Evolutionary conservation across 75 land plant genomes (phyloP).

Genomic region (Picea glauca): DNA sequence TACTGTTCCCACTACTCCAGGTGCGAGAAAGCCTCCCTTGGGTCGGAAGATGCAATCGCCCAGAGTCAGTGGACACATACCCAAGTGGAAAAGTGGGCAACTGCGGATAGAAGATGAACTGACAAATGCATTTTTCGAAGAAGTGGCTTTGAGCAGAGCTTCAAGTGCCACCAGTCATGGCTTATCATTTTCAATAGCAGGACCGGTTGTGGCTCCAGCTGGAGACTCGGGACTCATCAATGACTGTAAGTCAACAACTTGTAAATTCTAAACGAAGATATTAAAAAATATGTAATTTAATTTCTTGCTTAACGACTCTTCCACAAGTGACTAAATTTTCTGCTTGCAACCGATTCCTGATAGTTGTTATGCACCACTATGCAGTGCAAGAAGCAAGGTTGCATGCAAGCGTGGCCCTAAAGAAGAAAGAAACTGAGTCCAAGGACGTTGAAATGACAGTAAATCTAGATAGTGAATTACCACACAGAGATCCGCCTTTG

Average conservation of each 20-base stretch:
- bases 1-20: background rate
- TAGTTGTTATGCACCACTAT: too few relatives aligned
- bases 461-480: too few relatives aligned
- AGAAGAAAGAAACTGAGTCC: background rate
- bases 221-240: background rate
- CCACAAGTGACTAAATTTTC: background rate
- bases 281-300: background rate
- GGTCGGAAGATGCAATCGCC: constrained; percentile 4
- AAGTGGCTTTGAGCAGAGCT: background rate
- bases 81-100: constrained; percentile 10
- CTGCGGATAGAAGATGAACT: background rate
- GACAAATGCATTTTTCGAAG: background rate
- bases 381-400: constrained; percentile 10
- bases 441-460: too few relatives aligned
- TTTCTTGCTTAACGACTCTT: background rate
- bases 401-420: background rate
- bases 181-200: constrained; percentile 9
- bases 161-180: background rate
- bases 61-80: constrained; percentile 5
- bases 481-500: constrained; percentile 6
- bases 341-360: background rate
- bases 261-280: too few relatives aligned
- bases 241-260: too few relatives aligned
- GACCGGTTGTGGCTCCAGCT: constrained; percentile 3
- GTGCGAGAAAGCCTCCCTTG: constrained; percentile 4